These are phyloP conservation scores for Lactuca saligna DNA, from an alignment of 129 eudicot genomes.

Conservation along the genomic window DNA sequence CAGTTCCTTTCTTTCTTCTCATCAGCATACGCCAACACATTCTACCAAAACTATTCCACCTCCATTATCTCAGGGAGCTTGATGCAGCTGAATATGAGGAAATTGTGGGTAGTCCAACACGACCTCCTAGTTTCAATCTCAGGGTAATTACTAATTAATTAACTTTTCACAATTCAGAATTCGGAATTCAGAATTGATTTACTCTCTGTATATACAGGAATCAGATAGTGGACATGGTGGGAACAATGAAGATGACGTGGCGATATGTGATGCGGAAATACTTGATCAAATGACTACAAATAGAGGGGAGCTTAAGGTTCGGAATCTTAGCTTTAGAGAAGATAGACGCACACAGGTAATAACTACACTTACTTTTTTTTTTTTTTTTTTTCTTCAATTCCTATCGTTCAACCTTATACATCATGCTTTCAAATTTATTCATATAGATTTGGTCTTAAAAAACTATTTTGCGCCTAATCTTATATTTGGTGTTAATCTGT, in stretches of 20 bases:
- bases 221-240: constrained; percentile 20
- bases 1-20: constrained; percentile 48
- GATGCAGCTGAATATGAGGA: constrained; percentile 66
- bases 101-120: constrained; percentile 31
- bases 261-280: constrained; percentile 52
- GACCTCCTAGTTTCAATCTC: constrained; percentile 29
- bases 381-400: no score
- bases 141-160: constrained; percentile 21
- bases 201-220: constrained; percentile 30
- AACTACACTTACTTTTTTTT: no score
- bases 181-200: no score
- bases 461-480: no score
- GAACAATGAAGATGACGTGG: constrained; percentile 30
- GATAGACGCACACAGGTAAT: constrained; percentile 38
- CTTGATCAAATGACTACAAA: constrained; percentile 56
- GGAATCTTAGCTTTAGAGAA: constrained; percentile 46
- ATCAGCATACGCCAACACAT: constrained; percentile 40
- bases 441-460: no score
- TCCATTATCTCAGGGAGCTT: constrained; percentile 40
- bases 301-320: constrained; percentile 64
- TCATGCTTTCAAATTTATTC: no score
- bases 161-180: background rate
- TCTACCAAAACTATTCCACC: constrained; percentile 44
- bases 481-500: no score
- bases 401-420: no score